Evolutionary conservation across 768 basidiomycete genomes (phyloP).

Genomic region (Boletus coccyginus): DNA sequence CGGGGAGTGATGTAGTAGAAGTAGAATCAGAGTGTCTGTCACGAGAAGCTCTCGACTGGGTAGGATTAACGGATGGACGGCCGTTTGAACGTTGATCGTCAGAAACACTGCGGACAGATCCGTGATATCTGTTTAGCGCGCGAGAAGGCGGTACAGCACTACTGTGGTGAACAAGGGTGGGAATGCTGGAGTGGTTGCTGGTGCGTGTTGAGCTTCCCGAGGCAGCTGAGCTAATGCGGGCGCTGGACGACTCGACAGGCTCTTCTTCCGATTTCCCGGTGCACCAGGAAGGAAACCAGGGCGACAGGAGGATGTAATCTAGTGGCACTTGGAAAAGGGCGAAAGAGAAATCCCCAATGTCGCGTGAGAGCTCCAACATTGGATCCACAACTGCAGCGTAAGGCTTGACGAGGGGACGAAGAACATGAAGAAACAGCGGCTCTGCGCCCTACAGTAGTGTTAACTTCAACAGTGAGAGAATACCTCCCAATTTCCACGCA

Average conservation of each 20-base stretch:
- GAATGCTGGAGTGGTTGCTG: constrained; percentile 13
- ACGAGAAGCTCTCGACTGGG: constrained; percentile 1
- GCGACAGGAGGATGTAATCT: constrained; percentile 33
- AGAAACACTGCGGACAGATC: constrained; percentile 18
- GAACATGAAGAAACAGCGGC: constrained; percentile 76
- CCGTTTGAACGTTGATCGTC: constrained; percentile 10
- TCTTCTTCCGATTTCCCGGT: constrained; percentile 11
- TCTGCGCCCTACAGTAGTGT: constrained; percentile 66
- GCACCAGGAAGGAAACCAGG: constrained; percentile 26
- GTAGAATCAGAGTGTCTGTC: constrained; percentile 11
- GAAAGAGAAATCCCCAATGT: constrained; percentile 62
- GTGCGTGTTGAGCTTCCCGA: constrained; percentile 2
- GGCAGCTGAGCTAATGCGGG: background rate
- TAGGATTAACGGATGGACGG: background rate
- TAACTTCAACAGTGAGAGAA: constrained; percentile 3
- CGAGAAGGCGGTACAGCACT: constrained; percentile 8
- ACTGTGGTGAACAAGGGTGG: constrained; percentile 7
- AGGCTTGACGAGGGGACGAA: constrained; percentile 77
- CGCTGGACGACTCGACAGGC: background rate
- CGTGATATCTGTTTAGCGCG: constrained; percentile 5
- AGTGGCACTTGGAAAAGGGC: constrained; percentile 41
- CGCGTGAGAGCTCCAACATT: constrained; percentile 55
- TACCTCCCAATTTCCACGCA: constrained; percentile 32
- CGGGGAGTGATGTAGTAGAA: constrained; percentile 23
- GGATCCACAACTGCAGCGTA: constrained; percentile 67